Percentiles rank a stretch among this genome's conserved stretches.
Conservation (phyloP, 495 filamentous ascomycete species). For the Hypoxylon perforatum region DNA sequence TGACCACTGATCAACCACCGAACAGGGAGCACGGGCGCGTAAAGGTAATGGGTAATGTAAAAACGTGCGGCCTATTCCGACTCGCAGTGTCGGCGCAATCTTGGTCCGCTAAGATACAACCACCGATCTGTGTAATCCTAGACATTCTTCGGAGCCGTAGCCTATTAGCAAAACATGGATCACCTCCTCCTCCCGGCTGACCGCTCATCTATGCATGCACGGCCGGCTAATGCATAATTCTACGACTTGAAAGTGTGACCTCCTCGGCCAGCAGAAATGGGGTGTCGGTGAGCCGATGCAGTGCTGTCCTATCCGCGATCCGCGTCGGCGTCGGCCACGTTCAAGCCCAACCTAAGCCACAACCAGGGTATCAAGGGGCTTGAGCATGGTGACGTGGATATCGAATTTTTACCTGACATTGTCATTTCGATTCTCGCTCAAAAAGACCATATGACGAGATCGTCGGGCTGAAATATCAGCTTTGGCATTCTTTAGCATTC, state of each 20-base stretch:
- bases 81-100: conserved; percentile 20
- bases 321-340: conserved; percentile 32
- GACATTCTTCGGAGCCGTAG: conserved; percentile 9
- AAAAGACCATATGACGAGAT: not conserved
- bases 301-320: conserved; percentile 4
- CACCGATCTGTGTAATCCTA: conserved; percentile 25
- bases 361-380: conserved; percentile 18
- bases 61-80: conserved; percentile 12
- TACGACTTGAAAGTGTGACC: conserved; percentile 12
- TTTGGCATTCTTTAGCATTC: not conserved
- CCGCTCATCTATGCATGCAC: conserved; percentile 37
- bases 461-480: not conserved
- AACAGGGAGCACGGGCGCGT: too few species aligned
- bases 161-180: not conserved
- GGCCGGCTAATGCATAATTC: conserved; percentile 25
- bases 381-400: conserved; percentile 36
- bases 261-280: conserved; percentile 28
- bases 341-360: conserved; percentile 24
- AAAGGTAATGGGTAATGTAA: not conserved
- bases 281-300: conserved; percentile 30
- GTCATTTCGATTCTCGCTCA: conserved; percentile 4
- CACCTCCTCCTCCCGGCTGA: conserved; percentile 30
- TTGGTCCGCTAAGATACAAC: conserved; percentile 33
- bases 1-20: too few species aligned
- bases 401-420: conserved; percentile 3